Evolutionary conservation across 2,329 filamentous ascomycete species (phyloP).

Genomic region (Metarhizium humberi): DNA sequence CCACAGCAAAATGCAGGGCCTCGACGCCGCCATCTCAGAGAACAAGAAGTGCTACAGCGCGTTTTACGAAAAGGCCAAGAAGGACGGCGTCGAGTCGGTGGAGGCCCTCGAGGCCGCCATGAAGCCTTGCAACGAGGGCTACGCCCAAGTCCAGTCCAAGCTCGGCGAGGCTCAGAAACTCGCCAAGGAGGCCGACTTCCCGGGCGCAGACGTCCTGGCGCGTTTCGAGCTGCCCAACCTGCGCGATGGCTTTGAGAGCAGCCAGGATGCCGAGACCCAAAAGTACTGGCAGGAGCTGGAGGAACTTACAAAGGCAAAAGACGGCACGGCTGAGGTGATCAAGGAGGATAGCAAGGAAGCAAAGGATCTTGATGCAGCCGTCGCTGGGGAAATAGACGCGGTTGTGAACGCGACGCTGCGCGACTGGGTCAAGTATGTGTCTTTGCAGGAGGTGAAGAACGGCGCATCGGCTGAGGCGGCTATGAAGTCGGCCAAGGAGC

Average conservation of each 20-base stretch:
- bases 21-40: background rate
- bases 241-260: background rate
- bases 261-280: background rate
- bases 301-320: background rate
- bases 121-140: background rate
- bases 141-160: background rate
- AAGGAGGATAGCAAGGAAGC: background rate
- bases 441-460: background rate
- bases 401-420: background rate
- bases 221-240: background rate
- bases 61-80: background rate
- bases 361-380: background rate
- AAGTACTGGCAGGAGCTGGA: background rate
- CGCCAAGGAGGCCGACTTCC: background rate
- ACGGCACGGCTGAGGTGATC: background rate
- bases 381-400: background rate
- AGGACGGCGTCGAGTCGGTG: background rate
- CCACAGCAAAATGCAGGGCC: background rate
- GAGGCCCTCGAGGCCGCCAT: background rate
- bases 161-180: background rate
- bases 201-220: background rate
- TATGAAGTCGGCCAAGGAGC: background rate
- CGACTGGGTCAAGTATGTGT: background rate
- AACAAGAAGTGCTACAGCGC: background rate
- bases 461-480: background rate